These are phyloP conservation scores for Colletotrichum sp. DNA, from an alignment of 2,329 filamentous ascomycete genomes.

Conservation along the genomic window DNA sequence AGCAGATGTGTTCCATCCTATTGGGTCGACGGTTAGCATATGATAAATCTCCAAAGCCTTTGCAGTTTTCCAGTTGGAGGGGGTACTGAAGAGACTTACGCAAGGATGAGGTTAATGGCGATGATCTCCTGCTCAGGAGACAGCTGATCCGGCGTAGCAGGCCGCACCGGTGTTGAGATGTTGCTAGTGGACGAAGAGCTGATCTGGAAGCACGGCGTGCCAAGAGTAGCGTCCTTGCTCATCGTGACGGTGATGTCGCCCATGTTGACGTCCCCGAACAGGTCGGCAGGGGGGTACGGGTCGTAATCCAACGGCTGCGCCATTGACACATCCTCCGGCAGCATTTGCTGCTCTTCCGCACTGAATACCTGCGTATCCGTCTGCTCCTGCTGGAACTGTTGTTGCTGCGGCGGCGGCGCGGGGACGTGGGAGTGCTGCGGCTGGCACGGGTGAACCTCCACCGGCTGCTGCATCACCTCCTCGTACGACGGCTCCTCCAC, in stretches of 20 bases:
- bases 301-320: background rate
- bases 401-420: background rate
- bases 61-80: background rate
- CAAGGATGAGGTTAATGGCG: conserved; percentile 59
- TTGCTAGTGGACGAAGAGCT: conserved; percentile 30
- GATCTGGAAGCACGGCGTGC: conserved; percentile 49
- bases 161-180: conserved; percentile 13
- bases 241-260: conserved; percentile 47
- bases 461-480: background rate
- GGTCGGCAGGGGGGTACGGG: conserved; percentile 23
- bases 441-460: background rate
- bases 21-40: background rate
- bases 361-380: background rate
- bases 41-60: rapidly evolving
- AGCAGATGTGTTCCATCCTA: conserved; percentile 59
- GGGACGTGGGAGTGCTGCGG: background rate
- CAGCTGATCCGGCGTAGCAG: conserved; percentile 29
- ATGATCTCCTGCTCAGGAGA: conserved; percentile 46
- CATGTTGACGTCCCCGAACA: conserved; percentile 39
- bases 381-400: background rate
- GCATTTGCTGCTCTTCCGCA: background rate
- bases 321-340: conserved; percentile 2
- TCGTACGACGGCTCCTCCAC: background rate
- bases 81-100: conserved; percentile 38
- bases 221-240: conserved; percentile 43